phyloP scores from a whole-genome alignment of 2,329 filamentous ascomycete genomes.

The Fusarium sp. region DNA sequence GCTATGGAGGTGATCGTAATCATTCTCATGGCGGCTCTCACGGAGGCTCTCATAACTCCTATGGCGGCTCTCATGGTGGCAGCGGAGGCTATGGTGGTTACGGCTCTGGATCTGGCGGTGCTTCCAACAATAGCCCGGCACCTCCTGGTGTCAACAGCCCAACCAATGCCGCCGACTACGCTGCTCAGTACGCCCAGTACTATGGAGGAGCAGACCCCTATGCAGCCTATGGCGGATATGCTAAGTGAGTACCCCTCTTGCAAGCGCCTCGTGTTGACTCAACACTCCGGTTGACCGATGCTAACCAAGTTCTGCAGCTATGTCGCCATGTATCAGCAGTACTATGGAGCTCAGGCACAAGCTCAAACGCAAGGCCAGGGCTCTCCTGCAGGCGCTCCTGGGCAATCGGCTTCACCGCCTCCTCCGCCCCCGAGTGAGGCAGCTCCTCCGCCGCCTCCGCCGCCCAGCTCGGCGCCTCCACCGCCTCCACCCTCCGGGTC shows the following conservation, averaged over 20 bases:
- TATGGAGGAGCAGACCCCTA: constrained; percentile 84
- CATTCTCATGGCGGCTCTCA: constrained; percentile 47
- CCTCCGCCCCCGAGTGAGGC: constrained; percentile 70
- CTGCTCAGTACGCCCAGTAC: constrained; percentile 86
- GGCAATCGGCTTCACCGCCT: constrained; percentile 63
- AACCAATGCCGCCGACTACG: constrained; percentile 69
- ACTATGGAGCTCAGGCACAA: constrained; percentile 64
- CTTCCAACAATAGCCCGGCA: constrained; percentile 55
- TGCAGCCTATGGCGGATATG: constrained; percentile 90
- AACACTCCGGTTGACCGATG: background rate
- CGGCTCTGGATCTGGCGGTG: constrained; percentile 43
- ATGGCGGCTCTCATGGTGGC: constrained; percentile 45
- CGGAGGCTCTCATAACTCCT: constrained; percentile 41
- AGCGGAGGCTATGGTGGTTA: constrained; percentile 42
- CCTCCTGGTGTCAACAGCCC: constrained; percentile 46
- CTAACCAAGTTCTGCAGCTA: constrained; percentile 58
- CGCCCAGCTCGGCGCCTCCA: constrained; percentile 67
- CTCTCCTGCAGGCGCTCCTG: constrained; percentile 55
- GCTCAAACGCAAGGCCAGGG: constrained; percentile 60
- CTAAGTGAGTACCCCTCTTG: constrained; percentile 65
- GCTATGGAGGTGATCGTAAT: constrained; percentile 53
- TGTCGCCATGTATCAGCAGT: constrained; percentile 80
- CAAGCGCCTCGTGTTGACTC: background rate
- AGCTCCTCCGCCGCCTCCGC: constrained; percentile 73
- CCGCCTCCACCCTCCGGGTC: constrained; percentile 58